Base-by-base conservation (phyloP, 169 alveolate genomes). In the Miamiensis avidus region DNA sequence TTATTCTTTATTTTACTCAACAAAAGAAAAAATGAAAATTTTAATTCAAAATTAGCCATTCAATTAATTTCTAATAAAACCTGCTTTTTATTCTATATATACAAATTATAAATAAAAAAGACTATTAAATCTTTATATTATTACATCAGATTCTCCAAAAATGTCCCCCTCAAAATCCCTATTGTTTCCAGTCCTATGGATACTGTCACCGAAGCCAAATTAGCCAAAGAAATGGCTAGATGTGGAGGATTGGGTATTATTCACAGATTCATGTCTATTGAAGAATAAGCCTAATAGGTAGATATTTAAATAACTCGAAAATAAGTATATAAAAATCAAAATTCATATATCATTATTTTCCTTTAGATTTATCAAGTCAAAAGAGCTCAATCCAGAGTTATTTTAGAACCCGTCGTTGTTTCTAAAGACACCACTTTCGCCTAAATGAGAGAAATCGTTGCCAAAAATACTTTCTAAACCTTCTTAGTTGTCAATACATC, bases 241-340 rank as follows among this genome's bases (percentile, higher is more conserved):
- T 34, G 65, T 34, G 89, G 92, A 28, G 89, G 92, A 78, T 65
- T 88, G 20, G 92, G 89, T 30, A 69, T 88, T 6, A 88, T 88
- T 20, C 89, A 88, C 73, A 78, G 91, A 78, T 88, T 88, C 78
- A 73, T 78, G 86, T 72, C 83, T 33, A 64, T 78, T 1, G 49
- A 83, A 33, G 89, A 88, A 64, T 65, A 86, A 81, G 85, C 79
- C 29, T 32, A 74, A 34, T 32, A 86, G 32, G 81, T 86, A 27
- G 78, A 86, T 49, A 49, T 11, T 49, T 20, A 49, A 49, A 49
- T 49, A 49, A 49, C 4, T 49, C 4, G 20, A 49, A 49, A 49
- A 49, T 49, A 11, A 4, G 20, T 49, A 49, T 49, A 11, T 49
- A 49, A 49, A 11, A 49, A 49, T 11, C 20, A 11, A 11, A 20